Conservation (phyloP, 352 stramenopile species). For the Achlya hypogyna region DNA sequence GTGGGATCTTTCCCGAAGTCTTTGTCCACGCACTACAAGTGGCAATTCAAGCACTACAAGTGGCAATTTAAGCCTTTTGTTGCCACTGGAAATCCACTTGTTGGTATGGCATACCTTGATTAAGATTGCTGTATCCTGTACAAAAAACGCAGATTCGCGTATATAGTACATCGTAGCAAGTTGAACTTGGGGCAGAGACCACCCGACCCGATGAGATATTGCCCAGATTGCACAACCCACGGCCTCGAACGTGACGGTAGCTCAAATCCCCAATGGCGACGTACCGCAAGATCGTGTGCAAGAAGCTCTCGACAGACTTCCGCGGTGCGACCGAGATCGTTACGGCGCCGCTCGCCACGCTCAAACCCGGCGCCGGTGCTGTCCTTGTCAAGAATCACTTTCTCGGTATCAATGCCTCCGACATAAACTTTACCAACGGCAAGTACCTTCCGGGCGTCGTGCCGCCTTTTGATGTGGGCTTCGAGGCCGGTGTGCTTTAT, state of each 20-base stretch:
- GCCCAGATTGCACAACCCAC: background rate
- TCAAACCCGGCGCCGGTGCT: conserved; percentile 28
- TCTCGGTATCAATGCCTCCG: conserved; percentile 35
- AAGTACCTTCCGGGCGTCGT: conserved; percentile 36
- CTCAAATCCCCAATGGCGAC: background rate
- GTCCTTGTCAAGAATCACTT: conserved; percentile 42
- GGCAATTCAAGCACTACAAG: no score
- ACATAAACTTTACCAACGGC: conserved; percentile 56
- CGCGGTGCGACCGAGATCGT: conserved; percentile 64
- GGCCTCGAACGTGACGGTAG: background rate
- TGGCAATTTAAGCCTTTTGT: no score
- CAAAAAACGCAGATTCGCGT: no score
- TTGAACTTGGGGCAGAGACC: background rate
- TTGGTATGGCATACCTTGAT: no score
- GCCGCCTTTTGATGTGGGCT: conserved; percentile 44
- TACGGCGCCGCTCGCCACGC: conserved; percentile 30
- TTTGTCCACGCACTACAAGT: no score
- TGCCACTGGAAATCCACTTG: no score
- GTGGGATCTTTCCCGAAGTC: no score
- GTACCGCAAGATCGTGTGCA: conserved; percentile 69
- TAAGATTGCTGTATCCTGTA: no score
- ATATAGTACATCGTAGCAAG: background rate
- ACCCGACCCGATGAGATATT: background rate
- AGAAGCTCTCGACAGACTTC: conserved; percentile 74
- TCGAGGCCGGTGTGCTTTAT: conserved; percentile 29